These are phyloP conservation scores for Grifola frondosa DNA, from an alignment of 1,284 basidiomycete species.

Conservation along the genomic window DNA sequence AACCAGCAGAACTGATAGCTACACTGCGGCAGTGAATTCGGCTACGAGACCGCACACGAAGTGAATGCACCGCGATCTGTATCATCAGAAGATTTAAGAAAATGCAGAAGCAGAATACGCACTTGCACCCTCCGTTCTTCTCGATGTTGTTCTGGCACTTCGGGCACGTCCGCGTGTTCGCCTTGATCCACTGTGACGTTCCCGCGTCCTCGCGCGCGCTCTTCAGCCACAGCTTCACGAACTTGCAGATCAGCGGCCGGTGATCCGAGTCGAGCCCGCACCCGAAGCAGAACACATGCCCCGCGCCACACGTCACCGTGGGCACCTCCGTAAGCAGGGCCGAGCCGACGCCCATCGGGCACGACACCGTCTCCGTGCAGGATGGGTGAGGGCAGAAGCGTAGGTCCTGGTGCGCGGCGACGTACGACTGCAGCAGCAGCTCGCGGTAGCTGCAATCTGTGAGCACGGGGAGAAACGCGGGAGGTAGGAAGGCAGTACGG, in stretches of 20 bases:
- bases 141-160: conserved; percentile 69
- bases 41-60: conserved; percentile 14
- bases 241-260: conserved; percentile 59
- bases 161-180: conserved; percentile 68
- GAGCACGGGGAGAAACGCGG: neutral
- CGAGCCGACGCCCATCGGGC: conserved; percentile 37
- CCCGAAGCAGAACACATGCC: conserved; percentile 56
- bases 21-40: conserved; percentile 56
- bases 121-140: conserved; percentile 75
- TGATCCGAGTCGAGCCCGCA: conserved; percentile 54
- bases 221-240: conserved; percentile 61
- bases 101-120: conserved; percentile 23
- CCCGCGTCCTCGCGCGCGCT: conserved; percentile 70
- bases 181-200: conserved; percentile 69
- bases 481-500: conserved; percentile 1
- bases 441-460: conserved; percentile 45
- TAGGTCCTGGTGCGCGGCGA: conserved; percentile 54
- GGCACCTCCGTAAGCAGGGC: conserved; percentile 53
- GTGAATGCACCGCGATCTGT: conserved; percentile 35
- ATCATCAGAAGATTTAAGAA: conserved; percentile 12
- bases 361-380: conserved; percentile 34
- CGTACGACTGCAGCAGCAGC: conserved; percentile 59
- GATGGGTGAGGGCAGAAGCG: conserved; percentile 56
- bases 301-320: conserved; percentile 51
- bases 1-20: conserved; percentile 71